Evolutionary conservation across 2,329 filamentous ascomycete genomes (phyloP), one percentile per base, ranked within the genome.

Genomic region (Penicillium sp.): DNA sequence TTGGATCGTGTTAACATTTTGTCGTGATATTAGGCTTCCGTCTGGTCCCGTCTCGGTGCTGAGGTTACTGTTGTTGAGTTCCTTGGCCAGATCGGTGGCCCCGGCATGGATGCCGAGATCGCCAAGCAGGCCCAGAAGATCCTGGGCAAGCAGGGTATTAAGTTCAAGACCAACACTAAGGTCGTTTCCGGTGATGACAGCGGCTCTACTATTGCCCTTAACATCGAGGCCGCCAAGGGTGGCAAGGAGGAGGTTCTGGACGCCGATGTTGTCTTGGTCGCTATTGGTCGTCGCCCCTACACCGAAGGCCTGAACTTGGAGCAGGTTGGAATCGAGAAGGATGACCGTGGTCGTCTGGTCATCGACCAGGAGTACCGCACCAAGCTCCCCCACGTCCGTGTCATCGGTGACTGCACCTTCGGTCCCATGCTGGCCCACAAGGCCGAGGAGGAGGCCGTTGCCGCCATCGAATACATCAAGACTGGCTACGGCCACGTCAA

Each of bases 301-400:
- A 99, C 94, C 58, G 81, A 85, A 61, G 92, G 91, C 60, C 88
- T 99, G 22, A 91, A 90, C 66, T 84, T 97, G 60, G 94, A 99
- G 80, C 97, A 95, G 77, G 87, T 96, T 66, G 92, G 91, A 61
- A 65, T 75, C 45, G 72, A 75, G 66, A 72, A 84, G 59, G 94
- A 99, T 74, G 92, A 97, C 73, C 89, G 90, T 66, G 94, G 94
- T 71, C 91, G 94, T 69, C 83, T 99, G 61, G 89, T 99, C 69
- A 97, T 99, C 73, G 94, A 99, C 82, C 91, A 92, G 68, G 93
- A 99, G 79, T 99, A 96, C 84, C 91, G 94, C 78, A 99, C 94
- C 72, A 97, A 97, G 82, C 81, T 94, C 65, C 90, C 92, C 45
- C 94, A 99, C 81, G 97, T 99, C 76, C 92, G 94, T 69, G 94